Evolutionary conservation across 805 yeast species (phyloP).

Genomic region (Kregervanrija pseudodelftensis): DNA sequence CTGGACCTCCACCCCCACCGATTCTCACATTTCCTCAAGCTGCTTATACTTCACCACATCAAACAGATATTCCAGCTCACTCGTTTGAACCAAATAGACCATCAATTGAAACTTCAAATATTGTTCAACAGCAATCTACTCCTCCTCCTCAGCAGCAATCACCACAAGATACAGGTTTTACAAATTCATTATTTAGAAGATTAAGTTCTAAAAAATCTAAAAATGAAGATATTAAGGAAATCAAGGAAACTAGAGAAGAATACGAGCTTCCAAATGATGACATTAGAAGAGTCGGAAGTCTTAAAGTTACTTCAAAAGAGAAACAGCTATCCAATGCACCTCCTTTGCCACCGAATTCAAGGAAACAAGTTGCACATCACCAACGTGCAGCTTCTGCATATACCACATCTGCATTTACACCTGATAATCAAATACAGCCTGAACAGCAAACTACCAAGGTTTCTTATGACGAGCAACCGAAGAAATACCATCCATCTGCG

Average conservation of each 20-base stretch:
- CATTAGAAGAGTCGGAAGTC: slow-evolving; percentile 54
- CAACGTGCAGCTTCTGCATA: slow-evolving; percentile 34
- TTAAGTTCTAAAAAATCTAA: slow-evolving; percentile 25
- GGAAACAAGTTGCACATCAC: slow-evolving; percentile 24
- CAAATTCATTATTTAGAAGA: slow-evolving; percentile 26
- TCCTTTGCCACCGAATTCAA: slow-evolving; percentile 23
- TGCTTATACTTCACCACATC: slow-evolving; percentile 35
- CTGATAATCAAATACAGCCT: slow-evolving; percentile 11
- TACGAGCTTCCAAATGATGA: slow-evolving; percentile 13
- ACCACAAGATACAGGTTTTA: slow-evolving; percentile 13
- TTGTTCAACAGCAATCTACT: slow-evolving; percentile 14
- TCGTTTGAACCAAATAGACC: slow-evolving; percentile 10
- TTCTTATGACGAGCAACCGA: slow-evolving; percentile 18
- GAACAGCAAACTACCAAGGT: slow-evolving; percentile 18
- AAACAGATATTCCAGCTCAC: slow-evolving; percentile 18
- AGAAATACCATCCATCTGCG: slow-evolving; percentile 64
- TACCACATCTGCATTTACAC: slow-evolving; percentile 23
- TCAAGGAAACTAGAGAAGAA: neutral
- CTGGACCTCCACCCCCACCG: slow-evolving; percentile 29
- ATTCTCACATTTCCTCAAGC: slow-evolving; percentile 31
- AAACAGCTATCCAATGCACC: slow-evolving; percentile 26
- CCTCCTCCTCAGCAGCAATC: slow-evolving; percentile 15
- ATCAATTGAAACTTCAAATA: slow-evolving; percentile 6
- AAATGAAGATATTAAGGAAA: neutral
- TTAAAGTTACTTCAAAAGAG: slow-evolving; percentile 54